Evolutionary conservation across 192 early-diverging fungal genomes (phyloP).

Genomic region (Coemansia asiatica): DNA sequence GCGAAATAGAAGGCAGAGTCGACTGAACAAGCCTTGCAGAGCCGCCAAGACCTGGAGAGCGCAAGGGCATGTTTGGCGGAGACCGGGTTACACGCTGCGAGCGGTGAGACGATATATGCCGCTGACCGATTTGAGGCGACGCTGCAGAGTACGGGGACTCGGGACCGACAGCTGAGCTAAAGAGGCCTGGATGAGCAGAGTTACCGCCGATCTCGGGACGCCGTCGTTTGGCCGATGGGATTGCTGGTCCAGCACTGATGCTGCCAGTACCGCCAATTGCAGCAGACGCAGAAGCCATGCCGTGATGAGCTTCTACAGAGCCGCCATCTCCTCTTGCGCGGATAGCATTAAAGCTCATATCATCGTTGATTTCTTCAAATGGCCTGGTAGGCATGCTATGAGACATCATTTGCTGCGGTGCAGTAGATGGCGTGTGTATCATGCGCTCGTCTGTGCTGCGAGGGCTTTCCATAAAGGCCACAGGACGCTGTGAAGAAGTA

Average conservation of each 20-base stretch:
- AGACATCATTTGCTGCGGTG: slow-evolving; percentile 18
- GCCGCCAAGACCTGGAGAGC: slow-evolving; percentile 22
- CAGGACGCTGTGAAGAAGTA: neutral
- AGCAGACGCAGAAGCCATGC: neutral
- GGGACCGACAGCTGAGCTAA: neutral
- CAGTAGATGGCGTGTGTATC: neutral
- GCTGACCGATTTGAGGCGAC: neutral
- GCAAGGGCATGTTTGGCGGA: slow-evolving; percentile 17
- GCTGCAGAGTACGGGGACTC: neutral
- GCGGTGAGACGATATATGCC: neutral
- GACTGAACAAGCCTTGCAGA: neutral
- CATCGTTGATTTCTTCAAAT: slow-evolving; percentile 26
- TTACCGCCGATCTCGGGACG: slow-evolving; percentile 10
- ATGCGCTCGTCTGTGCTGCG: slow-evolving; percentile 7
- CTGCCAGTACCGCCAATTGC: neutral
- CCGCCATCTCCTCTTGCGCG: neutral
- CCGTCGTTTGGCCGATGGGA: slow-evolving; percentile 13
- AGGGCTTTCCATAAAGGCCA: slow-evolving; percentile 28
- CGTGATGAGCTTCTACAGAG: neutral
- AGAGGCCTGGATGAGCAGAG: neutral
- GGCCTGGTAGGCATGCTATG: slow-evolving; percentile 37
- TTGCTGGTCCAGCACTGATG: neutral
- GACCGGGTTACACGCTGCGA: slow-evolving; percentile 24
- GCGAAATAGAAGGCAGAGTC: slow-evolving; percentile 29
- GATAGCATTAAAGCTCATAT: slow-evolving; percentile 4